Evolutionary conservation across 2,329 filamentous ascomycete species (phyloP), one percentile per base, ranked within the genome.

Genomic region (Claviceps humidiphila): DNA sequence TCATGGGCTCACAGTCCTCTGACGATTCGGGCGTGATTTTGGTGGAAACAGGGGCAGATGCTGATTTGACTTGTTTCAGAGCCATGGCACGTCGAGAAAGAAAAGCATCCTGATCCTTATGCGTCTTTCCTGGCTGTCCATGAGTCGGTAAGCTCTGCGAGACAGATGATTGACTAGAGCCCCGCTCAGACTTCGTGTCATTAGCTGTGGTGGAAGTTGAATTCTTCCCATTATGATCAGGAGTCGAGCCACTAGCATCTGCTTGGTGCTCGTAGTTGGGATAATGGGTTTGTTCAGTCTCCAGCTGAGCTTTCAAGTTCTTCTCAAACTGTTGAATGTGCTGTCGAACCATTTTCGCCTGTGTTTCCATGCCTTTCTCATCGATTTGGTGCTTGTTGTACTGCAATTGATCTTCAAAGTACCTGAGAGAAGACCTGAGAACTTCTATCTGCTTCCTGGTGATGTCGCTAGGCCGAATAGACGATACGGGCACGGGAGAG

Each of bases 371-470:
- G 38, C 70, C 64, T 55, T 69, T 71, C 57, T 78, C 77, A 53
- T 83, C 79, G 55, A 82, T 79, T 57, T 82, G 79, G 56, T 82
- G 77, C 57, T 73, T 75, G 60, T 83, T 82, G 67, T 77, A 81
- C 50, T 74, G 72, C 45, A 83, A 63, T 57, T 84, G 79, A 54
- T 78, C 74, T 56, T 81, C 74, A 42, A 76, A 69, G 53, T 75
- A 74, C 58, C 74, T 77, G 54, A 83, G 68, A n/a, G 73, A 72
- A n/a, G 61, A 59, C 42, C 71, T 72, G 51, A 83, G 70, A 43
- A 67, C 65, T 22, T 74, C 71, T 49, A 82, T 72, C 57, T 82
- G 78, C 57, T 75, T 77, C 60, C 69, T 77, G 7, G 77, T 81
- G 57, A 82, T 79, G n/a, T 79, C 75, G 58, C 78, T 82, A 4